Base-by-base conservation (phyloP, 805 yeast genomes). In the Yamadazyma akitaensis region DNA sequence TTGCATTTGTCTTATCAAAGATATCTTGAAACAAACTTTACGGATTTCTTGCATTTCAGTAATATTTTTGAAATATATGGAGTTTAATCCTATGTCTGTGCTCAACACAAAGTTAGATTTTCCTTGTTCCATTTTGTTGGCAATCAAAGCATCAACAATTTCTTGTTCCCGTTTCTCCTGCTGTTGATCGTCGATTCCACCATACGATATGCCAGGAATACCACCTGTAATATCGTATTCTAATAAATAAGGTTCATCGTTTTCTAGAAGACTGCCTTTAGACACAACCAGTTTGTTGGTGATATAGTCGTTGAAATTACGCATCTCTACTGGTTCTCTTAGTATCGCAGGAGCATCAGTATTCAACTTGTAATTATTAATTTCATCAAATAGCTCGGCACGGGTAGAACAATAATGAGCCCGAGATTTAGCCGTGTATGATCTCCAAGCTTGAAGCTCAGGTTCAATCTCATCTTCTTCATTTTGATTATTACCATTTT, bases 221-320 rank as follows among this genome's bases (percentile, higher is more conserved):
- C 90, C 90, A 38, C 95, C 90, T 2, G 80, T 70, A 5, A 87
- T 79, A 53, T 91, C 97, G 62, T 92, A 94, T 61, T 94, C 98
- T 26, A 87, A 73, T 39, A 88, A 64, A 53, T 83, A 79, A 21
- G 85, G 79, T 53, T 81, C 83, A 54, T 82, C 85, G 40, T 72
- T 72, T 42, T 80, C 88, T 51, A 68, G 59, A 21, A 62, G 68
- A 56, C 71, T 76, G 53, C 73, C 70, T 40, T 76, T 74, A 0
- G 72, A 65, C 14, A 72, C 63, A 14, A 68, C 70, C 49, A 67
- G 70, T 30, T 62, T 62, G 47, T 70, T 70, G 30, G 60, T 59
- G 35, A 72, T 60, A 50, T 77, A 79, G 46, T 68, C 73, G 47
- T 66, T 69, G 58, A 79, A 79, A 50, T 83, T 78, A 34, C 74